These are phyloP conservation scores for Yamadazyma atmosphaerica DNA, from an alignment of 1,139 yeast genomes.

Conservation along the genomic window DNA sequence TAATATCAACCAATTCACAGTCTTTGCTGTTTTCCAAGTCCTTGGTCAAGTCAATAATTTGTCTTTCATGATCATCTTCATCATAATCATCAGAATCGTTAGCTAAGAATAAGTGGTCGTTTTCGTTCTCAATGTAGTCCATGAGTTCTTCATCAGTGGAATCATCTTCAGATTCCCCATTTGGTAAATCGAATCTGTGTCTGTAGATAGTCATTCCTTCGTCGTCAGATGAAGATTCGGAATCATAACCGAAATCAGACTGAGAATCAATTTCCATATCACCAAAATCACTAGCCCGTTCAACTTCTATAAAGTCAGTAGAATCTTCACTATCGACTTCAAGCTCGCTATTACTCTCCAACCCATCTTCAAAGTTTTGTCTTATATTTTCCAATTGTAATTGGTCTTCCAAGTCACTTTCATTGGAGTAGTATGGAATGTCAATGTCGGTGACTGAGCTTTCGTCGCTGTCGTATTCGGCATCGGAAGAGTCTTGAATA, in stretches of 20 bases:
- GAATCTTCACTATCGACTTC: slow-evolving; percentile 25
- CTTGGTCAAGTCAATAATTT: slow-evolving; percentile 42
- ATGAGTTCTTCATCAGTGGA: slow-evolving; percentile 41
- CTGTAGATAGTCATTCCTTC: slow-evolving; percentile 48
- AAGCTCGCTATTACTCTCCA: slow-evolving; percentile 34
- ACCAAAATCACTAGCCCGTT: slow-evolving; percentile 20
- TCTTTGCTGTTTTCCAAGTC: slow-evolving; percentile 48
- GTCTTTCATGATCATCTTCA: slow-evolving; percentile 31
- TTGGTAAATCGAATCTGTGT: slow-evolving; percentile 43
- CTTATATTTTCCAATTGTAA: slow-evolving; percentile 41
- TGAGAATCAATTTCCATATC: slow-evolving; percentile 26
- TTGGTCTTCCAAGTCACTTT: slow-evolving; percentile 33
- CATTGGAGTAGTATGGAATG: slow-evolving; percentile 33
- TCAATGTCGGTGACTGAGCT: slow-evolving; percentile 27
- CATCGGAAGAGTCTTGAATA: slow-evolving; percentile 3
- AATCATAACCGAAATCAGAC: slow-evolving; percentile 22
- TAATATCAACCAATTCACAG: slow-evolving; percentile 43
- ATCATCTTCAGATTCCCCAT: slow-evolving; percentile 33
- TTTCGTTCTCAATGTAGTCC: slow-evolving; percentile 22
- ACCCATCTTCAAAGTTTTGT: slow-evolving; percentile 39
- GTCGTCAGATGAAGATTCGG: slow-evolving; percentile 25
- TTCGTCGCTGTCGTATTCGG: slow-evolving; percentile 11
- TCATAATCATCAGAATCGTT: slow-evolving; percentile 35
- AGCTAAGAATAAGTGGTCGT: slow-evolving; percentile 28
- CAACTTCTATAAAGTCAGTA: slow-evolving; percentile 34